Conservation (phyloP, 2,329 filamentous ascomycete species). For the Trichoderma koningiopsis region DNA sequence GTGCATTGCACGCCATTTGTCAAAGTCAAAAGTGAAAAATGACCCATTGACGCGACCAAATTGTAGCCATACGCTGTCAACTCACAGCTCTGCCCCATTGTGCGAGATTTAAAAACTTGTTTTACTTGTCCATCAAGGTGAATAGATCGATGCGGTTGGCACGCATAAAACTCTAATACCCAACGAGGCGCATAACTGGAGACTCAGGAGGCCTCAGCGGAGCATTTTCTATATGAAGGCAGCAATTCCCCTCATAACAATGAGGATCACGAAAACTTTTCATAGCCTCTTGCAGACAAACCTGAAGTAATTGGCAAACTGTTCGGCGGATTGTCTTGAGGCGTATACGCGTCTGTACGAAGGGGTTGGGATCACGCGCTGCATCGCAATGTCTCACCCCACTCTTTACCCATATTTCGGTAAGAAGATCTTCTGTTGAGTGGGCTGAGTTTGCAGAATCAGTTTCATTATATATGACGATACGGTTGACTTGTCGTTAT, state of each 20-base stretch:
- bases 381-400: constrained; percentile 1
- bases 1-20: neutral
- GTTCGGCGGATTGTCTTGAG: neutral
- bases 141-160: neutral
- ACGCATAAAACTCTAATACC: neutral
- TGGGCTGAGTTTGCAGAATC: neutral
- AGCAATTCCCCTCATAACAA: neutral
- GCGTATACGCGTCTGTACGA: neutral
- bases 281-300: neutral
- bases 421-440: neutral
- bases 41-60: neutral
- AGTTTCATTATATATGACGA: neutral
- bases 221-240: neutral
- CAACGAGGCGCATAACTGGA: neutral
- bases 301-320: neutral
- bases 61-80: neutral
- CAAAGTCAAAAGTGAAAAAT: neutral
- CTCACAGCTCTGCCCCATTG: neutral
- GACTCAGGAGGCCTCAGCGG: neutral
- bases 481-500: neutral
- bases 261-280: neutral
- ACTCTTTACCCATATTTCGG: neutral
- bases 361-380: neutral
- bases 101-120: neutral
- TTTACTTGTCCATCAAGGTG: neutral